Percentiles rank a stretch among this genome's conserved stretches.
Conservation (phyloP, 176 grass and related monocot genomes). For the Oryza australiensis region DNA sequence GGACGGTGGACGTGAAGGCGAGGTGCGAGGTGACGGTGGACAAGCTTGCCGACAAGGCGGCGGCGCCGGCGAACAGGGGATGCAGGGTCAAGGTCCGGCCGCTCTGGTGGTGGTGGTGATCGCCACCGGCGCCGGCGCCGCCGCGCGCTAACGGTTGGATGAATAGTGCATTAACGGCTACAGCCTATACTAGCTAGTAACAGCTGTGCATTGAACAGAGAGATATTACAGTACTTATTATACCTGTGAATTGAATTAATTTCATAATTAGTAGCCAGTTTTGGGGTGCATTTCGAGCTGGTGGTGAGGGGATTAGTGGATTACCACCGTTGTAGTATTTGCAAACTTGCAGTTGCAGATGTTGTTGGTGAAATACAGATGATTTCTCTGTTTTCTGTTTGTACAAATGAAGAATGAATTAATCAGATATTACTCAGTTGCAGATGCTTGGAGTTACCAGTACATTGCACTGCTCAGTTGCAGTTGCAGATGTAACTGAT, state of each 20-base stretch:
- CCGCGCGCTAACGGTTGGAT: background rate
- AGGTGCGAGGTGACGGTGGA: slow-evolving; percentile 67
- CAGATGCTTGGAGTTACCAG: background rate
- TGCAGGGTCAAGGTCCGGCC: slow-evolving; percentile 52
- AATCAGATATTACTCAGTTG: background rate
- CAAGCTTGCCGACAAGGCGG: slow-evolving; percentile 33
- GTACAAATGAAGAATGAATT: background rate
- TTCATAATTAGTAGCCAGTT: background rate
- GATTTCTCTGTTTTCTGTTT: background rate
- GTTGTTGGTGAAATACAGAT: background rate
- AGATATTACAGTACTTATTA: background rate
- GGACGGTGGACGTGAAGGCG: slow-evolving; percentile 69
- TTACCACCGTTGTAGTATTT: background rate
- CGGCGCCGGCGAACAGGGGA: slow-evolving; percentile 1
- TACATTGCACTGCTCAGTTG: background rate
- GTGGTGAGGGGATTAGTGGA: background rate
- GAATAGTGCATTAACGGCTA: background rate
- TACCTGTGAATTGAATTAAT: background rate
- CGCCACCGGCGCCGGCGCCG: slow-evolving; percentile 8
- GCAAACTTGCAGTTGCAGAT: background rate
- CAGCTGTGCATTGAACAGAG: background rate
- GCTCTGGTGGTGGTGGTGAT: slow-evolving; percentile 58
- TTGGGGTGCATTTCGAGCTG: background rate
- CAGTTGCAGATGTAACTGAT: background rate
- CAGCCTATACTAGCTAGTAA: background rate